These are phyloP conservation scores for Pythium rishiriense DNA, from an alignment of 352 stramenopile genomes.

Conservation along the genomic window DNA sequence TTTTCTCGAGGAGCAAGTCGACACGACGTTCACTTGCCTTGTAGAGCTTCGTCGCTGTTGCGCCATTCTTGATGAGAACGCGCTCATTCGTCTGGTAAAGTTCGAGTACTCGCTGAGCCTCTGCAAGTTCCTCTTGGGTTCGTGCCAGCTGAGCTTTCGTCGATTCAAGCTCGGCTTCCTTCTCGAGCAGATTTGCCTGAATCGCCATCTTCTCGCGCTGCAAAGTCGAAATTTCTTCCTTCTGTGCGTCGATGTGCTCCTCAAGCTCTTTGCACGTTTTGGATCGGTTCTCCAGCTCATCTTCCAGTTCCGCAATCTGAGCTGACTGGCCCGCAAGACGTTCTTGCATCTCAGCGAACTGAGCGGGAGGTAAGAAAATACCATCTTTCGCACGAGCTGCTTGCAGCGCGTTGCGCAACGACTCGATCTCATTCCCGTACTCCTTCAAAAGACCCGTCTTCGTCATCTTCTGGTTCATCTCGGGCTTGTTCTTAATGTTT, in stretches of 20 bases:
- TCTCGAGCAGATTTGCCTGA: conserved; percentile 19
- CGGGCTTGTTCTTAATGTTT: conserved; percentile 94
- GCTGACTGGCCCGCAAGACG: conserved; percentile 64
- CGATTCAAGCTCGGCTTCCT: conserved; percentile 24
- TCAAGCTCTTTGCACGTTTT: conserved; percentile 70
- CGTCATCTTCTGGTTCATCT: conserved; percentile 92
- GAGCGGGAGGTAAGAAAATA: conserved; percentile 87
- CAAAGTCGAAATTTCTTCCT: conserved; percentile 45
- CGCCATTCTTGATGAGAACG: conserved; percentile 52
- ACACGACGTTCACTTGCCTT: conserved; percentile 53
- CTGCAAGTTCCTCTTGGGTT: conserved; percentile 41
- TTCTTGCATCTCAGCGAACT: conserved; percentile 92
- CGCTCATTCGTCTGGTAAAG: conserved; percentile 61
- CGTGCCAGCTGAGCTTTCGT: conserved; percentile 43
- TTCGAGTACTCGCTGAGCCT: conserved; percentile 39
- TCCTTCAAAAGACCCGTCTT: conserved; percentile 90
- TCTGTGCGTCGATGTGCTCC: conserved; percentile 54
- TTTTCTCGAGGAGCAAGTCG: conserved; percentile 51
- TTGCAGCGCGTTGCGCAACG: conserved; percentile 73
- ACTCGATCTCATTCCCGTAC: conserved; percentile 91
- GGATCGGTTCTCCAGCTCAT: conserved; percentile 74
- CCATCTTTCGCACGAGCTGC: conserved; percentile 90
- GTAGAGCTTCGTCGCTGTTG: conserved; percentile 52
- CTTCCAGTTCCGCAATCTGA: conserved; percentile 80
- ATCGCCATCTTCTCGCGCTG: conserved; percentile 48